These are phyloP conservation scores for Boletellus emodensis DNA, from an alignment of 768 basidiomycete genomes.

Conservation along the genomic window DNA sequence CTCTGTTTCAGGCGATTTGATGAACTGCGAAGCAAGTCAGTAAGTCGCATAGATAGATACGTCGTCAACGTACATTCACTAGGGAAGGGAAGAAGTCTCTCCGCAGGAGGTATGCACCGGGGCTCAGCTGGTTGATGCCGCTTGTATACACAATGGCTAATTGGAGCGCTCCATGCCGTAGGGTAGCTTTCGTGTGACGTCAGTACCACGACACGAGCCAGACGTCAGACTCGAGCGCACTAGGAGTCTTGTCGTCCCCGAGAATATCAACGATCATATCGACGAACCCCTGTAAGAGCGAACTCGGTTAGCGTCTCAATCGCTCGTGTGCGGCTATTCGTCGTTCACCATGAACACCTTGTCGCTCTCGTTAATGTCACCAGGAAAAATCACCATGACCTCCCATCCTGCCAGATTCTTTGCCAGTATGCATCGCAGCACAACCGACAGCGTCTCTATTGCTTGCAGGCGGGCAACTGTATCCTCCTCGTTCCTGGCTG, in stretches of 20 bases:
- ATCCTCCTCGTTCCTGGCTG: conserved; percentile 30
- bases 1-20: conserved; percentile 52
- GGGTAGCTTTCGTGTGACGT: conserved; percentile 32
- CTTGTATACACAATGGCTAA: conserved; percentile 57
- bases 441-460: conserved; percentile 46
- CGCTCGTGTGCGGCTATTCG: background rate
- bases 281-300: conserved; percentile 45
- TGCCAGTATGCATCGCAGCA: conserved; percentile 45
- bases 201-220: background rate
- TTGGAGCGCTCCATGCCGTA: conserved; percentile 54
- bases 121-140: conserved; percentile 58
- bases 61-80: conserved; percentile 36
- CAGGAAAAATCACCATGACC: conserved; percentile 65
- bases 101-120: conserved; percentile 67
- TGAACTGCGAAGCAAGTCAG: conserved; percentile 37
- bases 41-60: background rate
- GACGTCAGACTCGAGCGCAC: conserved; percentile 11
- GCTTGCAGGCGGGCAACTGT: conserved; percentile 33
- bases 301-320: background rate
- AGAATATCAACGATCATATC: conserved; percentile 45
- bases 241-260: conserved; percentile 40
- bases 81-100: conserved; percentile 57
- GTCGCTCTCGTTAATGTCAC: conserved; percentile 57
- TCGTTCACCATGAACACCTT: conserved; percentile 47
- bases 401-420: conserved; percentile 69